These are phyloP conservation scores for Globisporangium rhizosaccharum DNA, from an alignment of 352 stramenopile genomes.

Conservation along the genomic window DNA sequence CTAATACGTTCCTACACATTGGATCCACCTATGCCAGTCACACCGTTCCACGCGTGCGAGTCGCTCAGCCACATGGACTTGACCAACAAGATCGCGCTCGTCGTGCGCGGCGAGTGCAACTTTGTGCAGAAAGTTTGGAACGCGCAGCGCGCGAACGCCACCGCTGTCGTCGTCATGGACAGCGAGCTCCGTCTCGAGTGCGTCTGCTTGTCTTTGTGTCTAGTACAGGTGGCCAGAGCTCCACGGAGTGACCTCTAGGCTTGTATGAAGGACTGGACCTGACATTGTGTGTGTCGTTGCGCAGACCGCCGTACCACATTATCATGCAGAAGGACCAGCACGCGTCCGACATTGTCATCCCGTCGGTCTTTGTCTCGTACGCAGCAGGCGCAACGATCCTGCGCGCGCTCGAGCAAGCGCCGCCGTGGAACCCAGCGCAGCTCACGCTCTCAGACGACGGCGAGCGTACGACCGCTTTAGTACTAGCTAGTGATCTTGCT, in stretches of 20 bases:
- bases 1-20: not conserved
- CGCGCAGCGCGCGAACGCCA: slow-evolving; percentile 54
- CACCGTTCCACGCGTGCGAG: slow-evolving; percentile 60
- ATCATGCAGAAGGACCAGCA: slow-evolving; percentile 85
- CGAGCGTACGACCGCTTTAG: slow-evolving; percentile 35
- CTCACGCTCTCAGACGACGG: slow-evolving; percentile 53
- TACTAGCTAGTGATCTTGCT: no score
- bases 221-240: not conserved
- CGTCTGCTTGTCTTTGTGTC: slow-evolving; percentile 4
- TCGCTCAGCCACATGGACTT: slow-evolving; percentile 37
- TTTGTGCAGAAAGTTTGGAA: slow-evolving; percentile 50
- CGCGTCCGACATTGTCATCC: slow-evolving; percentile 52
- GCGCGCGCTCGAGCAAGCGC: slow-evolving; percentile 22
- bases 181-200: slow-evolving; percentile 49
- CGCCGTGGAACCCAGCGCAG: slow-evolving; percentile 49
- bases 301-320: slow-evolving; percentile 67
- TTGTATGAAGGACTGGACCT: not conserved
- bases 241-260: no score
- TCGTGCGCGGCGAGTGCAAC: slow-evolving; percentile 69
- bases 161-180: slow-evolving; percentile 76
- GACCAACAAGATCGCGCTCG: slow-evolving; percentile 59
- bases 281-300: slow-evolving; percentile 2
- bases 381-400: slow-evolving; percentile 53
- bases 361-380: slow-evolving; percentile 71
- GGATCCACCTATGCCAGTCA: slow-evolving; percentile 15